phyloP scores from a whole-genome alignment of 2,329 filamentous ascomycete genomes.

The Nigrospora sphaerica region DNA sequence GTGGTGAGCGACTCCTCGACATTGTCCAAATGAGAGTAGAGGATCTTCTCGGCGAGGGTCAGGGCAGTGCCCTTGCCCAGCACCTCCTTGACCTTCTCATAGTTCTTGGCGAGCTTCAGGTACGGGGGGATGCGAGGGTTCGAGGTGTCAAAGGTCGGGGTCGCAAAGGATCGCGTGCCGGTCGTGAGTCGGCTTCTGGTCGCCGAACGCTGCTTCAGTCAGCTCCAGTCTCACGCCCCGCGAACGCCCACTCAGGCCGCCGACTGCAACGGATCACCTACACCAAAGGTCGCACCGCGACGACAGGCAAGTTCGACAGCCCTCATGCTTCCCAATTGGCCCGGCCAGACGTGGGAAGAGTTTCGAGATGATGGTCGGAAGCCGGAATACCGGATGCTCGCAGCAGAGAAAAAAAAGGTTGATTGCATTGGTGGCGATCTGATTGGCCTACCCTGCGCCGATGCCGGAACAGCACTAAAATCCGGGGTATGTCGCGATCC shows the following conservation, averaged over 20 bases:
- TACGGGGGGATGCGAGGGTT: constrained; percentile 60
- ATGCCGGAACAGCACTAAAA: no score
- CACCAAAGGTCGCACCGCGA: constrained; percentile 20
- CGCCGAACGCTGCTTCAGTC: constrained; percentile 14
- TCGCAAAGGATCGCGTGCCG: constrained; percentile 21
- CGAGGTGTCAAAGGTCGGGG: constrained; percentile 20
- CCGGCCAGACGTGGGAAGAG: neutral
- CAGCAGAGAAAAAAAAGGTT: no score
- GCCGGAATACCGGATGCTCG: no score
- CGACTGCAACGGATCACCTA: constrained; percentile 7
- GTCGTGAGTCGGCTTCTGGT: constrained; percentile 13
- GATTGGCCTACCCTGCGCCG: no score
- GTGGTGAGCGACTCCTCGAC: constrained; percentile 80
- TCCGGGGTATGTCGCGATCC: no score
- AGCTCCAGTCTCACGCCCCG: neutral
- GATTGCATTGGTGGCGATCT: no score
- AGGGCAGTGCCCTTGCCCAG: constrained; percentile 34
- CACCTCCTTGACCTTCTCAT: constrained; percentile 6
- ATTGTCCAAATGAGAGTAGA: constrained; percentile 91
- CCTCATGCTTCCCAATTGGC: constrained; percentile 21
- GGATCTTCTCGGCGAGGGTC: constrained; percentile 94
- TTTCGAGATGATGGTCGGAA: no score
- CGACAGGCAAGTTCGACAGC: constrained; percentile 21
- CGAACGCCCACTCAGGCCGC: neutral
- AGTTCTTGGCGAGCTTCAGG: constrained; percentile 32